Conservation (phyloP, 768 basidiomycete species). For the Amanita exitialis region DNA sequence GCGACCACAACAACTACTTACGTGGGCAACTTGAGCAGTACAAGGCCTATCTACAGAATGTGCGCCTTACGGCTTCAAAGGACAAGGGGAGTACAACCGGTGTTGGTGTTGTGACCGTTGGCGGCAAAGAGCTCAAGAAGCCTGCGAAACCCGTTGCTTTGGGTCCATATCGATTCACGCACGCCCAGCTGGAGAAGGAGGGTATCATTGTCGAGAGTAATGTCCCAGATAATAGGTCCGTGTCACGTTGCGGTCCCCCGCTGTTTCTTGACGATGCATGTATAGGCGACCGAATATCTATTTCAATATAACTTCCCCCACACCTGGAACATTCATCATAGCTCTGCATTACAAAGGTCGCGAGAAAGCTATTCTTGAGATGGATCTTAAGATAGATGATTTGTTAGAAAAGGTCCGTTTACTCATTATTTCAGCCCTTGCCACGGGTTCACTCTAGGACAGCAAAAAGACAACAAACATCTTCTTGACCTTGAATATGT, state of each 20-base stretch:
- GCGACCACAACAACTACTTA: conserved; percentile 98
- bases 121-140: conserved; percentile 91
- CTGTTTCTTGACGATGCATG: neutral
- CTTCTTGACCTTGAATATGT: conserved; percentile 96
- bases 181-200: conserved; percentile 97
- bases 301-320: conserved; percentile 97
- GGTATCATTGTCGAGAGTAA: conserved; percentile 99
- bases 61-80: conserved; percentile 80
- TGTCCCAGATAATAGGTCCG: conserved; percentile 94
- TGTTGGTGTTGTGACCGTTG: conserved; percentile 91
- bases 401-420: conserved; percentile 82
- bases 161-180: conserved; percentile 96
- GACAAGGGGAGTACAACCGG: conserved; percentile 83
- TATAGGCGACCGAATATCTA: conserved; percentile 91
- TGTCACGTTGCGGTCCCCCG: neutral
- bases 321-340: conserved; percentile 97
- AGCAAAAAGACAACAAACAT: conserved; percentile 99
- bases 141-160: conserved; percentile 74
- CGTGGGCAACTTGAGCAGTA: conserved; percentile 96
- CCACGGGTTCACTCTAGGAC: conserved; percentile 8
- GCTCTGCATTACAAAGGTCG: conserved; percentile 98
- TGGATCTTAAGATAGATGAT: conserved; percentile 99
- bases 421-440: neutral
- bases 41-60: conserved; percentile 98
- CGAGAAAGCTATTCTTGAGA: conserved; percentile 98